Base-by-base conservation (phyloP, 148 eudicot genomes). In the Nyssa sinensis region DNA sequence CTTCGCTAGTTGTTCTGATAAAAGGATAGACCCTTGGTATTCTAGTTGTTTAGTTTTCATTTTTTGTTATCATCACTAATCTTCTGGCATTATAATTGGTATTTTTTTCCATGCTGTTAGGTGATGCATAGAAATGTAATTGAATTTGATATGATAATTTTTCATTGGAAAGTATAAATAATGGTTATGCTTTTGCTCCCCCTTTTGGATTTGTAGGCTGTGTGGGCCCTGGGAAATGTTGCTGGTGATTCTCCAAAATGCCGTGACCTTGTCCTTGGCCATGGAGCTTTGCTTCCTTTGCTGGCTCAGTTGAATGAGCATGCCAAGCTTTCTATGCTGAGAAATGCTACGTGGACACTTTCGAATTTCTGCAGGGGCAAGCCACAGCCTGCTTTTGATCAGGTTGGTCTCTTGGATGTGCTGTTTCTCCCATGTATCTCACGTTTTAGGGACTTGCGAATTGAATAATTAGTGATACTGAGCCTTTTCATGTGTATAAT, bases 201-300 rank as follows among this genome's bases (percentile, higher is more conserved):
- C 24, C 24, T 13, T 73, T 72, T 64, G 62, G 68, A 47, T 62
- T 3, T 66, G 47, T 62, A 86, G 88, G 88, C 88, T 72, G 83
- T 87, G 29, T 87, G 90, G 90, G 90, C 88, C 3, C 69, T 87
- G 70, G 88, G 90, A n/a, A 87, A 87, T 76, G 71, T 87, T 34
- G 90, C 90, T 69, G 88, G 88, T 60, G 88, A 87, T 65, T 87
- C 90, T 21, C 84, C 90, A 25, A 80, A 76, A 75, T 87, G 81
- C 57, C 84, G 88, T 32, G 90, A 87, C 71, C 83, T 87, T 75
- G 90, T 87, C 49, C 86, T 87, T 68, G 76, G 76, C 31, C 78
- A 83, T 51, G 84, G 81, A 7, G 90, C 88, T 29, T 59, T 87
- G 76, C 30, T 69, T 39, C 83, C 90, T 41, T 77, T 87, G 81